Evolutionary conservation across 108 stramenopile species (phyloP).

Genomic region (Chaetoceros muelleri): DNA sequence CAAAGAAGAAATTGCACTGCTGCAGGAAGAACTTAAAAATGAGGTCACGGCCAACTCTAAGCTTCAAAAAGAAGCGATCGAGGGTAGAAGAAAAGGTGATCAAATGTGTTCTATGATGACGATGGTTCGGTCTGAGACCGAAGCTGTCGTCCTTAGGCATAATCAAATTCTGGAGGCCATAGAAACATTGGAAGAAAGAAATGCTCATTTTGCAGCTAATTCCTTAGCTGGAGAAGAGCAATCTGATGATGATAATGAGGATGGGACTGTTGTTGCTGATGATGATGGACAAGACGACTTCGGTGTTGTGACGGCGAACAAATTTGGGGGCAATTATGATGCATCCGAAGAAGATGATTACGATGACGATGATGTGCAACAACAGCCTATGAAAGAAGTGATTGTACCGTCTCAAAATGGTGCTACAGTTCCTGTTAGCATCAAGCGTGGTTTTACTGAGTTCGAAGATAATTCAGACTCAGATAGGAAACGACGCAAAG

Average conservation of each 20-base stretch:
- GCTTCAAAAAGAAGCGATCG: slow-evolving; percentile 43
- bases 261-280: not conserved
- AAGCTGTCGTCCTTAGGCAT: slow-evolving; percentile 60
- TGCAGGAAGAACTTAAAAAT: slow-evolving; percentile 41
- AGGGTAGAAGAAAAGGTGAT: slow-evolving; percentile 37
- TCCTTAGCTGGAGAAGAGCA: not conserved
- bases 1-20: slow-evolving; percentile 34
- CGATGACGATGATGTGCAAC: not conserved
- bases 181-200: not conserved
- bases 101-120: slow-evolving; percentile 75
- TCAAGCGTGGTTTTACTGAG: not conserved
- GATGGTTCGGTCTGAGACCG: slow-evolving; percentile 75
- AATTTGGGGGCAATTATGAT: too few relatives aligned
- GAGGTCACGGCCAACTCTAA: slow-evolving; percentile 44
- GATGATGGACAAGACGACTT: not conserved
- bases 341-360: too few relatives aligned
- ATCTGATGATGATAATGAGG: not conserved
- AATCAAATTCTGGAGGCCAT: slow-evolving; percentile 2
- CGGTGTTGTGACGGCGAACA: too few relatives aligned
- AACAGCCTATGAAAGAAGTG: not conserved
- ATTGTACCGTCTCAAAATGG: not conserved
- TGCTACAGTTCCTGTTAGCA: too few relatives aligned
- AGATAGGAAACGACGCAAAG: not conserved
- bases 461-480: not conserved
- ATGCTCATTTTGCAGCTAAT: not conserved